Conservation (phyloP, 2,329 filamentous ascomycete species). For the Gnomoniopsis sp. region DNA sequence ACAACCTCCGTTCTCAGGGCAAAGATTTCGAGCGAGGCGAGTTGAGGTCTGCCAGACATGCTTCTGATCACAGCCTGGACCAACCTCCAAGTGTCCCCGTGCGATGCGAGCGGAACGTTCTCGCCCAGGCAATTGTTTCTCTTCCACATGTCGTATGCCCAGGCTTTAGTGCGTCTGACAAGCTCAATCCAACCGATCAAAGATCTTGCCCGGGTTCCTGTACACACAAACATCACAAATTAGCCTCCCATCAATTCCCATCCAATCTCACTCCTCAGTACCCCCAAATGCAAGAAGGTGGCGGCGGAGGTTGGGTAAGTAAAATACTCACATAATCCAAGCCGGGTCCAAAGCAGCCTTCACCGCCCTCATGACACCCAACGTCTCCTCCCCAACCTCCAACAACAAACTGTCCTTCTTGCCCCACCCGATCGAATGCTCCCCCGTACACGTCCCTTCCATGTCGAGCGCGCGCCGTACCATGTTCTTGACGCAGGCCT, state of each 20-base stretch:
- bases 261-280: no score
- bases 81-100: no score
- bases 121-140: no score
- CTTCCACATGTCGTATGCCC: no score
- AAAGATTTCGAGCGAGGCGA: no score
- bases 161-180: background rate
- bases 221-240: constrained; percentile 5
- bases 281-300: no score
- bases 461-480: constrained; percentile 86
- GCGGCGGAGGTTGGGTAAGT: no score
- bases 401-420: constrained; percentile 78
- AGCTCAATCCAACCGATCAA: constrained; percentile 52
- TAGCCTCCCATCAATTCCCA: background rate
- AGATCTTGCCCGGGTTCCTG: constrained; percentile 83
- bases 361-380: constrained; percentile 80
- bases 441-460: constrained; percentile 90
- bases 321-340: constrained; percentile 68
- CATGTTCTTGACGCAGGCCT: constrained; percentile 84
- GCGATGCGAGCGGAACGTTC: no score
- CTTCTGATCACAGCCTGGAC: no score
- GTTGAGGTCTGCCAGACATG: no score
- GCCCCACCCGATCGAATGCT: constrained; percentile 81
- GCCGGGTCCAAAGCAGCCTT: constrained; percentile 79
- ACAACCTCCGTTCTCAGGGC: no score
- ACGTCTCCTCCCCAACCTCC: constrained; percentile 76